Evolutionary conservation across 2,329 filamentous ascomycete species (phyloP).

Genomic region (Penicillium sp.): DNA sequence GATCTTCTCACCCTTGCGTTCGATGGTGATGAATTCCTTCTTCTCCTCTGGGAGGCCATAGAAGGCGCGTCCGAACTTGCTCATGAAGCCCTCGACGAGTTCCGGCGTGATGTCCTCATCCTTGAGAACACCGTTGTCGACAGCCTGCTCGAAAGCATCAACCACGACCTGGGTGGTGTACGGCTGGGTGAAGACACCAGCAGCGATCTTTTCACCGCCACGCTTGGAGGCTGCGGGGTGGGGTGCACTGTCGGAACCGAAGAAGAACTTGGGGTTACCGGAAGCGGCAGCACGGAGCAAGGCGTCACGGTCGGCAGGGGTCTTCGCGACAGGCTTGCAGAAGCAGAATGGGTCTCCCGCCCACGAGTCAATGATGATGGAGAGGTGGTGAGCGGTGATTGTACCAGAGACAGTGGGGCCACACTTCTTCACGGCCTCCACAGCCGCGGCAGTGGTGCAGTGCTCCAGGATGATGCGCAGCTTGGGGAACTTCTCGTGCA

Average conservation of each 20-base stretch:
- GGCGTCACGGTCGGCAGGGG: constrained; percentile 70
- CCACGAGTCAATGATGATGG: constrained; percentile 76
- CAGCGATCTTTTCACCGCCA: constrained; percentile 53
- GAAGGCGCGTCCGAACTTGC: constrained; percentile 58
- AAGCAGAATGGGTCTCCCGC: constrained; percentile 74
- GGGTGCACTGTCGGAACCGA: constrained; percentile 73
- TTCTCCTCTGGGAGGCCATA: constrained; percentile 56
- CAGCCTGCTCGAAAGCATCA: constrained; percentile 59
- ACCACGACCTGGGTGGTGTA: constrained; percentile 61
- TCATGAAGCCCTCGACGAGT: constrained; percentile 60
- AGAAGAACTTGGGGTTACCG: constrained; percentile 64
- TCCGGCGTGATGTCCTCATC: constrained; percentile 58
- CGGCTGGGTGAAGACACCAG: constrained; percentile 65
- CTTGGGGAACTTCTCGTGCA: constrained; percentile 74
- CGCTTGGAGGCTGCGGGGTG: constrained; percentile 60
- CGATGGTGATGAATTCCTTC: constrained; percentile 58
- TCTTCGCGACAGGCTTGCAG: constrained; percentile 75
- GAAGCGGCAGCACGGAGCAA: constrained; percentile 63
- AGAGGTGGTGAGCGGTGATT: constrained; percentile 86
- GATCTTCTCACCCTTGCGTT: constrained; percentile 58
- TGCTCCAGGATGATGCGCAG: constrained; percentile 69
- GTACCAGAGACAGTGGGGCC: constrained; percentile 69
- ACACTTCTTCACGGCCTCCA: constrained; percentile 75
- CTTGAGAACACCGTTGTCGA: constrained; percentile 55
- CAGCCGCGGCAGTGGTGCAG: constrained; percentile 80